Evolutionary conservation across 208 protist species (phyloP).

Genomic region (Acanthamoeba triangularis): DNA sequence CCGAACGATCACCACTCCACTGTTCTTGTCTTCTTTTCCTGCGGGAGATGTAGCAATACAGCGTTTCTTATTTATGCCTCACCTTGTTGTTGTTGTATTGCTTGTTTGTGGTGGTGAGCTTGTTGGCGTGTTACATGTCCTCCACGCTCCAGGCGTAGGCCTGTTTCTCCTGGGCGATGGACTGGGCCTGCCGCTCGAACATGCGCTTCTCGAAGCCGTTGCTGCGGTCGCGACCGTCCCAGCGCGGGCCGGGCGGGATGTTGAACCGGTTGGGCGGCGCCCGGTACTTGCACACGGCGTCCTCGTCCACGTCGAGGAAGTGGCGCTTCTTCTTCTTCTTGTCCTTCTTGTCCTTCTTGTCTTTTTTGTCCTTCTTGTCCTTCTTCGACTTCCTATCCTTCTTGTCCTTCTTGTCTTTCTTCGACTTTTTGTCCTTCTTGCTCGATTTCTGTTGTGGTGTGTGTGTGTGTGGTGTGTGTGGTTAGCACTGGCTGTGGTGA

Average conservation of each 20-base stretch:
- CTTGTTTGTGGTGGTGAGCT: too few species aligned
- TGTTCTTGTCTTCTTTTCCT: too few species aligned
- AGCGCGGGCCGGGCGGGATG: constrained; percentile 83
- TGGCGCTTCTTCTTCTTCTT: constrained; percentile 75
- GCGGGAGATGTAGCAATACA: too few species aligned
- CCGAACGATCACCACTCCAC: too few species aligned
- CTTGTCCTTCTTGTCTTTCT: constrained; percentile 65
- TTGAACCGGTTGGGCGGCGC: constrained; percentile 86
- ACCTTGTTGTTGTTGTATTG: too few species aligned
- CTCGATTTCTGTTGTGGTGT: not conserved
- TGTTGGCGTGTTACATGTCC: too few species aligned
- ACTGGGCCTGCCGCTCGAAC: constrained; percentile 20
- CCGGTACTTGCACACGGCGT: constrained; percentile 64
- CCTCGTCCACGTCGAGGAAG: constrained; percentile 47
- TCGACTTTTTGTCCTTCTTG: constrained; percentile 22
- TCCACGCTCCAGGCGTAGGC: constrained; percentile 69
- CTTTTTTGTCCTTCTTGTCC: constrained; percentile 61
- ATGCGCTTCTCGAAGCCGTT: constrained; percentile 86
- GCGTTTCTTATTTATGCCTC: too few species aligned
- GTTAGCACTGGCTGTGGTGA: not conserved
- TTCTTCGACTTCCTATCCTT: not conserved
- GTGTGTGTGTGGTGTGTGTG: not conserved
- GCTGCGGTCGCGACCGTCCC: constrained; percentile 88
- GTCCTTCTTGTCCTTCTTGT: constrained; percentile 48
- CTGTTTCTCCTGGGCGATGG: constrained; percentile 25